Evolutionary conservation across 1,139 yeast species (phyloP), one percentile per base, ranked within the genome.

Genomic region (Yamadazyma spencermartinsiae): DNA sequence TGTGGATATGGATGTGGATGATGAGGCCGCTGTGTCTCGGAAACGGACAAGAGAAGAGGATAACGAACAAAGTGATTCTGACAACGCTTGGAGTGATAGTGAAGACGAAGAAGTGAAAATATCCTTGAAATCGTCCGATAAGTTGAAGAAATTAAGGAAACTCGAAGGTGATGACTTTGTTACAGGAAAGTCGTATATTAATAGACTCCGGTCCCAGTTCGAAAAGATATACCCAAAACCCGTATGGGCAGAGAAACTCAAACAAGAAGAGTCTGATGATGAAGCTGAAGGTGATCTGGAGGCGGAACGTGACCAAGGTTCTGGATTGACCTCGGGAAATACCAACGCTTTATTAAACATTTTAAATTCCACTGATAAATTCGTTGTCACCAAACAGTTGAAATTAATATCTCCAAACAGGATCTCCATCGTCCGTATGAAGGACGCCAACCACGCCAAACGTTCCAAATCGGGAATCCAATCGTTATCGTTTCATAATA

Each of bases 191-290:
- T 79, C 82, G 39, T 94, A 90, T 56, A 72, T 82, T 32, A 65
- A 65, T 17, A 74, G 98, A 53, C 70, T 94, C 44, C 74, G 98
- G 56, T 66, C 85, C 1, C 96, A 92, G 54, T 90, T 86, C 60
- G 90, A 84, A 56, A 85, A 83, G 58, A 83, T 88, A 45, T 87
- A 89, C 54, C 96, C 97, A 20, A 75, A 80, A 46, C 98, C 98
- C 1, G 64, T 72, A 41, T 94, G 99, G 99, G 88, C 86, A 0
- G 79, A 77, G 37, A 62, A 65, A 20, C 38, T 49, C 7, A 66
- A 59, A 4, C 61, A 59, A 21, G 63, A 56, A 3, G 53, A 42
- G 2, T 59, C 50, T 1, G 44, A 39, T 2, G 61, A 52, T 5
- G 62, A 61, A 4, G 61, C 54, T 6, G 52, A 51, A 11, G 28